Percentiles rank a stretch among this genome's conserved stretches.
phyloP scores from a whole-genome alignment of 306 rosid species.

The Clitoria ternatea region DNA sequence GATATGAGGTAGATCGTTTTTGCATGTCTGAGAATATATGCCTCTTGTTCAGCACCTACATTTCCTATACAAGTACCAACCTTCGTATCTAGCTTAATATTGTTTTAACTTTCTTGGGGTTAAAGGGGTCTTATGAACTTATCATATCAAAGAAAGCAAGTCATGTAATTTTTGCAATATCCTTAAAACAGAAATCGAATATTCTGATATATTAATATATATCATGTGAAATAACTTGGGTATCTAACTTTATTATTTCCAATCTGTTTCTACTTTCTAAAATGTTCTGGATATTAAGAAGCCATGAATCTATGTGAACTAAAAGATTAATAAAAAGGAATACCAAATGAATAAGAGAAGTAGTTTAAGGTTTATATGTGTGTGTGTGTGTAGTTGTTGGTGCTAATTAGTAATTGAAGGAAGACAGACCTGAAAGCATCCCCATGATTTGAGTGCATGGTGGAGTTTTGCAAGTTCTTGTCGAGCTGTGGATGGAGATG shows the following conservation, averaged over 20 bases:
- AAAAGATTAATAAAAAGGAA: background rate
- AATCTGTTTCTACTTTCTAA: no score
- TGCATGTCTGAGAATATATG: no score
- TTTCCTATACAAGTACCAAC: background rate
- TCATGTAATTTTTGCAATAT: background rate
- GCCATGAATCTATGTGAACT: no score
- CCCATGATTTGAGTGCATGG: slow-evolving; percentile 37
- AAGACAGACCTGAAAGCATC: slow-evolving; percentile 42
- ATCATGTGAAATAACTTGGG: no score
- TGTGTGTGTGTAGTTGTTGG: no score
- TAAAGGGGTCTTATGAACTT: background rate
- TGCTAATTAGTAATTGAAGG: background rate
- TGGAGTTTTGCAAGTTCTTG: slow-evolving; percentile 33
- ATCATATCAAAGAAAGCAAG: background rate
- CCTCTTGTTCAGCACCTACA: background rate
- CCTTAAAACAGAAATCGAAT: background rate
- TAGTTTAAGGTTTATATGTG: no score
- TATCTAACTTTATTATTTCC: no score
- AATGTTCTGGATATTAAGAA: no score
- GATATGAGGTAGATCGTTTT: no score
- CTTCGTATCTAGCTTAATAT: background rate
- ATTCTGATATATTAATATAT: no score
- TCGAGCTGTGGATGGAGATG: background rate
- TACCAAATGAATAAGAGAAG: no score
- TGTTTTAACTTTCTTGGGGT: background rate